Conservation (phyloP, 139 green algal species). For the Microglena sp. region DNA sequence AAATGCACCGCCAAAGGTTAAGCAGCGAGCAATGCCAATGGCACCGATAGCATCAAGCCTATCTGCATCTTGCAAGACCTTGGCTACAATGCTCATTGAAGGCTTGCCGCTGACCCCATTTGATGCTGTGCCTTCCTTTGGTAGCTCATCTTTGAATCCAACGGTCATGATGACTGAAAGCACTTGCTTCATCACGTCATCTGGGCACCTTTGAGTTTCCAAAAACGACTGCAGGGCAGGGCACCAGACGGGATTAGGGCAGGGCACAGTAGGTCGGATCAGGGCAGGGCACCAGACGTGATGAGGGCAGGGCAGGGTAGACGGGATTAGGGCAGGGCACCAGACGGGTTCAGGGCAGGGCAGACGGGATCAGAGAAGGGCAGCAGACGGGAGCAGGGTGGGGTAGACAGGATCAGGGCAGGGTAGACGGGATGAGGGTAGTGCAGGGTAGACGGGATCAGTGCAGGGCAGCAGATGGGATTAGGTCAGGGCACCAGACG, state of each 20-base stretch:
- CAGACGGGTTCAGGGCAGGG: background rate
- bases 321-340: background rate
- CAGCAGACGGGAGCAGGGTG: too few species aligned
- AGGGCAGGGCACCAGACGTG: too few species aligned
- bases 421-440: too few species aligned
- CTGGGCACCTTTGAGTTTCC: background rate
- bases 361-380: too few species aligned
- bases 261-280: background rate
- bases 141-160: conserved; percentile 58
- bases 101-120: background rate
- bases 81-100: conserved; percentile 18
- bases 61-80: conserved; percentile 67
- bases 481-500: too few species aligned
- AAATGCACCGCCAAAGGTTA: conserved; percentile 62
- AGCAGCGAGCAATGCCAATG: conserved; percentile 70
- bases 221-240: conserved; percentile 21
- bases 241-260: background rate
- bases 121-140: background rate
- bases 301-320: too few species aligned
- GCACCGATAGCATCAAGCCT: conserved; percentile 73
- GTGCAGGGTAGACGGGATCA: too few species aligned
- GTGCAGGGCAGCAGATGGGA: too few species aligned
- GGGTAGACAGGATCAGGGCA: too few species aligned
- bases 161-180: conserved; percentile 37
- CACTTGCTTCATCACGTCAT: conserved; percentile 16